Evolutionary conservation across 768 basidiomycete species (phyloP).

Genomic region (Leccinum uliginosum): DNA sequence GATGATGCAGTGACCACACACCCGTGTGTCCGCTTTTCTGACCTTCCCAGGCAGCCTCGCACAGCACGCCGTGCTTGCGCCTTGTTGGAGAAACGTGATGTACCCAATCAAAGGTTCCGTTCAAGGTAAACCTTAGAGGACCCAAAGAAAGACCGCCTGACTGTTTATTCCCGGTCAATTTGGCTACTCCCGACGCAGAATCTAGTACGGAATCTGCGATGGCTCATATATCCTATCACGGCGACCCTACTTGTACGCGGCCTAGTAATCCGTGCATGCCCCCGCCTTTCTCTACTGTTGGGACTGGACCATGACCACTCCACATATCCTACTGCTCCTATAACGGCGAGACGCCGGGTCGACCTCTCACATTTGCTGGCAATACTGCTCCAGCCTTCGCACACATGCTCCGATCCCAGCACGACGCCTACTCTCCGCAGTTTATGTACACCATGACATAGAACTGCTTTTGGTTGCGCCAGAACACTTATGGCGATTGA

Average conservation of each 20-base stretch:
- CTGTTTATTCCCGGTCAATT: constrained; percentile 7
- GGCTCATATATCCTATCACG: constrained; percentile 26
- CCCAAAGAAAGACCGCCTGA: background rate
- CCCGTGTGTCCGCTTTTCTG: too few species aligned
- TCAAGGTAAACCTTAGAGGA: too few species aligned
- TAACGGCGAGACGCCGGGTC: constrained; percentile 6
- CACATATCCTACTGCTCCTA: background rate
- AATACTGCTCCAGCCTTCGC: background rate
- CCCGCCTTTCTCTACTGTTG: constrained; percentile 1
- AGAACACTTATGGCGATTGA: constrained; percentile 84
- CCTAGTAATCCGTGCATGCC: constrained; percentile 1
- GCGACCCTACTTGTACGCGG: constrained; percentile 6
- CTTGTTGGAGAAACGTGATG: too few species aligned
- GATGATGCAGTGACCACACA: too few species aligned
- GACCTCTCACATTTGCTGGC: constrained; percentile 1
- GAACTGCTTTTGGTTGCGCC: constrained; percentile 88
- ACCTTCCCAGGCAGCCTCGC: too few species aligned
- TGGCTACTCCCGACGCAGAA: constrained; percentile 6
- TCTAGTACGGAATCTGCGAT: constrained; percentile 19
- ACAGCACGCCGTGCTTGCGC: too few species aligned
- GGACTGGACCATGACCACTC: constrained; percentile 8
- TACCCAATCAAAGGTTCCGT: too few species aligned
- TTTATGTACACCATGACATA: too few species aligned
- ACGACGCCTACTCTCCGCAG: background rate
- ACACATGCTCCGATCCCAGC: background rate